A percentile compares a stretch with the other conserved stretches of the same genome.
Conservation (phyloP, 306 rosid genomes). For the Delonix regia region DNA sequence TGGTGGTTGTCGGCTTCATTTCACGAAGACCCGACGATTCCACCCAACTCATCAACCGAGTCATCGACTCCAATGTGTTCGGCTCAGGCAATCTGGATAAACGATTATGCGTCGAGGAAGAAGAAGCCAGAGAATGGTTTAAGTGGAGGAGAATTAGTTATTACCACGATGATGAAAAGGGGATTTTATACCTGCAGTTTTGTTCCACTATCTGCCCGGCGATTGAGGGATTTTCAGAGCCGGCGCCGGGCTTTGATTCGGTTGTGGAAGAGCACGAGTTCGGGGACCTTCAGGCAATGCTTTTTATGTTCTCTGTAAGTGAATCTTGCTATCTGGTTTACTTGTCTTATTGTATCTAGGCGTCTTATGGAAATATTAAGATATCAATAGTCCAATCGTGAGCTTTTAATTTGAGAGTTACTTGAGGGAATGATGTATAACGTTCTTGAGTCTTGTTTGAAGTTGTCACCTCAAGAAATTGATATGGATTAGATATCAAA, state of each 20-base stretch:
- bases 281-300: conserved; percentile 83
- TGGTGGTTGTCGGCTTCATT: conserved; percentile 85
- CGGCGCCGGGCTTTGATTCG: conserved; percentile 55
- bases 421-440: background rate
- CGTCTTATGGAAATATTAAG: background rate
- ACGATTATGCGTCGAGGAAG: conserved; percentile 52
- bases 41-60: conserved; percentile 71
- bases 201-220: conserved; percentile 45
- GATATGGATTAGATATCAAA: background rate
- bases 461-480: background rate
- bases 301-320: conserved; percentile 94
- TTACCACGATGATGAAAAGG: conserved; percentile 64
- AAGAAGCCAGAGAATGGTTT: conserved; percentile 68
- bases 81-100: conserved; percentile 73
- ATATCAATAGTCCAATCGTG: background rate
- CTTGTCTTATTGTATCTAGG: background rate
- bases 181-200: conserved; percentile 68
- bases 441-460: background rate
- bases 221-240: conserved; percentile 35
- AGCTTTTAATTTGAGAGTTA: background rate
- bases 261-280: conserved; percentile 64
- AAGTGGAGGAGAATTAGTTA: conserved; percentile 68
- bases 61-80: conserved; percentile 73
- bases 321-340: background rate
- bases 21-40: conserved; percentile 57